phyloP scores from a whole-genome alignment of 352 stramenopile species.

The Globisporangium spiculum region DNA sequence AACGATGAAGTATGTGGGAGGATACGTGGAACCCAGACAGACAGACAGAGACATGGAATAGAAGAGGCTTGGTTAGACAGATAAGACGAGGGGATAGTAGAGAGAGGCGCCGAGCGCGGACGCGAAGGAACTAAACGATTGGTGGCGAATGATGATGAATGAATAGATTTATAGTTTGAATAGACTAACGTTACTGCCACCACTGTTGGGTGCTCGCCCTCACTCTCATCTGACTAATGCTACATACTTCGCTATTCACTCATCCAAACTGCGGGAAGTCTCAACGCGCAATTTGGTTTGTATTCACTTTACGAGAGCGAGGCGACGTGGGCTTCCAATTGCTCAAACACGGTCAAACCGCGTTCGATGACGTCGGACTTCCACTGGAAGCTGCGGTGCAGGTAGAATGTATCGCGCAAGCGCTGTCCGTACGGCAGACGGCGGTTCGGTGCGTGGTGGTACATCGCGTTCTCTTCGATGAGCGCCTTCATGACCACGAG shows the following conservation, averaged over 20 bases:
- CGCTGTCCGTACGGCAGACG: not conserved
- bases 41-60: not conserved
- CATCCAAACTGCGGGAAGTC: not conserved
- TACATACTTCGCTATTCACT: not conserved
- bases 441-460: not conserved
- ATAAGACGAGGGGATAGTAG: not conserved
- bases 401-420: conserved; percentile 70
- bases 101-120: not conserved
- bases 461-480: not conserved
- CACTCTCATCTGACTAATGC: not conserved
- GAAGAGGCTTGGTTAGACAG: not conserved
- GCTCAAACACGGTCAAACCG: conserved; percentile 40
- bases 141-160: not conserved
- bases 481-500: not conserved
- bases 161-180: conserved; percentile 2
- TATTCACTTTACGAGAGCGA: not conserved
- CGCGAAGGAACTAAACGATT: conserved; percentile 5
- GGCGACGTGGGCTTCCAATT: conserved; percentile 20
- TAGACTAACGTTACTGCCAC: not conserved
- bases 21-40: not conserved
- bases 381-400: conserved; percentile 60
- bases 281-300: not conserved
- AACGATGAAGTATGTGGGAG: not conserved
- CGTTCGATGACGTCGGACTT: conserved; percentile 51
- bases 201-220: not conserved